A percentile compares a stretch with the other conserved stretches of the same genome.
Conservation (phyloP, 2,329 filamentous ascomycete species). For the Hymenoscyphus fructigenus region DNA sequence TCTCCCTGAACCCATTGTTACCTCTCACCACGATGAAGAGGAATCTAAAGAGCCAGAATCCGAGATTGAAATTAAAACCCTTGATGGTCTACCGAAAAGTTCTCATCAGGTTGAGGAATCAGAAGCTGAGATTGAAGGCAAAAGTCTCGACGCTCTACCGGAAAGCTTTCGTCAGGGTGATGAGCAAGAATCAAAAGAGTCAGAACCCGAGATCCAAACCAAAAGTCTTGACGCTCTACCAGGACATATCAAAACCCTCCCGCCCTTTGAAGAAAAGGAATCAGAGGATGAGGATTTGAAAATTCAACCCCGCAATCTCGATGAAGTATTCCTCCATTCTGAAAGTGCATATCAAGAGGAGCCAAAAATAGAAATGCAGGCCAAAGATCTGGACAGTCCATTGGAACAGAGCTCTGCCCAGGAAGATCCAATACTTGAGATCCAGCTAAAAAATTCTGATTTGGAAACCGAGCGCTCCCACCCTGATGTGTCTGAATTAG, state of each 20-base stretch:
- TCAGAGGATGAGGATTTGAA: not conserved
- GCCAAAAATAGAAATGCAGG: not conserved
- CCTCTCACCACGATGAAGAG: not conserved
- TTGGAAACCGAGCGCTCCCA: not conserved
- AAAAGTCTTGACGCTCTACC: no score
- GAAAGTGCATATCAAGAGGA: not conserved
- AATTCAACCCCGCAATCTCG: not conserved
- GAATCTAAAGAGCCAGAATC: not conserved
- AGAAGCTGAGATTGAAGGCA: not conserved
- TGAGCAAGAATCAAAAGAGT: not conserved
- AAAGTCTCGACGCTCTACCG: no score
- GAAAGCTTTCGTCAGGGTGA: not conserved
- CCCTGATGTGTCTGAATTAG: not conserved
- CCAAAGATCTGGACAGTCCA: not conserved
- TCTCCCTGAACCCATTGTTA: not conserved
- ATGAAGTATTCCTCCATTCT: not conserved
- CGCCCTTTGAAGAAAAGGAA: not conserved
- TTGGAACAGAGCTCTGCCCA: not conserved
- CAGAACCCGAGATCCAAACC: no score
- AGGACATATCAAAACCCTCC: no score
- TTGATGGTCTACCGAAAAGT: no score
- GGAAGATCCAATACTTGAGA: not conserved
- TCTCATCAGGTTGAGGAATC: not conserved
- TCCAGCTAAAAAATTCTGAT: not conserved
- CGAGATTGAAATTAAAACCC: not conserved